phyloP scores from a whole-genome alignment of 768 basidiomycete species.

The Trametes maxima region DNA sequence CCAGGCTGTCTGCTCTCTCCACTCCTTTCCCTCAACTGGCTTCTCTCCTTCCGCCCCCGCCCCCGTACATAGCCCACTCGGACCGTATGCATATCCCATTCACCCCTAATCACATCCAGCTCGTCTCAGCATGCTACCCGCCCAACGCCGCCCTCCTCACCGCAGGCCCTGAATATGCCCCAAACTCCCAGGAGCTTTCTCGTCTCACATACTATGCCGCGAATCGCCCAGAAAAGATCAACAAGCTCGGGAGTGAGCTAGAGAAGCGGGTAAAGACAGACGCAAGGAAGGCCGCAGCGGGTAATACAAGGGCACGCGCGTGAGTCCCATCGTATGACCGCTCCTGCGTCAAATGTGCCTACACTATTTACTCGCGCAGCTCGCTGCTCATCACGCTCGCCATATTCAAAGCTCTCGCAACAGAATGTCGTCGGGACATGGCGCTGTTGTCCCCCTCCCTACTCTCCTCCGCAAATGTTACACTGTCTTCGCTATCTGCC shows the following conservation, averaged over 20 bases:
- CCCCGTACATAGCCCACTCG: slow-evolving; percentile 33
- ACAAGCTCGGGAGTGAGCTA: slow-evolving; percentile 74
- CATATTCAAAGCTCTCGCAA: slow-evolving; percentile 78
- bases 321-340: slow-evolving; percentile 42
- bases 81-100: slow-evolving; percentile 69
- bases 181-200: slow-evolving; percentile 84
- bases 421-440: slow-evolving; percentile 86
- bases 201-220: slow-evolving; percentile 85
- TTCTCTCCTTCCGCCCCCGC: slow-evolving; percentile 42
- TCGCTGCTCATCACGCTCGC: slow-evolving; percentile 81
- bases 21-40: slow-evolving; percentile 19
- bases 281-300: slow-evolving; percentile 66
- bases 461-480: slow-evolving; percentile 61
- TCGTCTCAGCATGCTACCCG: slow-evolving; percentile 87
- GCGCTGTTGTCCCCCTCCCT: slow-evolving; percentile 72
- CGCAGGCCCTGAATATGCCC: slow-evolving; percentile 74
- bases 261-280: slow-evolving; percentile 73
- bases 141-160: slow-evolving; percentile 72
- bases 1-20: slow-evolving; percentile 9
- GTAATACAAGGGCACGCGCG: slow-evolving; percentile 81
- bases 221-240: slow-evolving; percentile 78
- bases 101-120: slow-evolving; percentile 81
- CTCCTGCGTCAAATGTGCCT: not conserved
- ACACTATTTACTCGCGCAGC: slow-evolving; percentile 38
- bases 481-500: slow-evolving; percentile 52